Conservation (phyloP, 768 basidiomycete species). For the Boletus subparvulus region DNA sequence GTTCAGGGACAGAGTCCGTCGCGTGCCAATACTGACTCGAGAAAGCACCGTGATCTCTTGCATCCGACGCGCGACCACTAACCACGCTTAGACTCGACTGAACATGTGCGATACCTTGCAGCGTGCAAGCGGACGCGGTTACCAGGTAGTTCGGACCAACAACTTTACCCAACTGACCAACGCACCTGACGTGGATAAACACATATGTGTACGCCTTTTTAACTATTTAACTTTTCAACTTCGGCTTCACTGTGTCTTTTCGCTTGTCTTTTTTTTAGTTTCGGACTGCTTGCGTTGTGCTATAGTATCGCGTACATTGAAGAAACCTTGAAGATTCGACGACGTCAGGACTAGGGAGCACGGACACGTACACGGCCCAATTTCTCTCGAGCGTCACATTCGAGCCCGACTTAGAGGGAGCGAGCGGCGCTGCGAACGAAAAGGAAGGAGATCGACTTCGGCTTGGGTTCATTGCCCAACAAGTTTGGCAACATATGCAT, state of each 20-base stretch:
- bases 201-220: conserved; percentile 32
- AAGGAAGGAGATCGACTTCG: too few relatives aligned
- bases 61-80: too few relatives aligned
- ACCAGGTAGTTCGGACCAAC: conserved; percentile 77
- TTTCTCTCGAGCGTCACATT: too few relatives aligned
- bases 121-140: conserved; percentile 64
- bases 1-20: too few relatives aligned
- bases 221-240: too few relatives aligned
- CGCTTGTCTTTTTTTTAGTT: conserved; percentile 1
- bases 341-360: conserved; percentile 16
- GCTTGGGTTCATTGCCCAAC: conserved; percentile 21
- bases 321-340: conserved; percentile 79
- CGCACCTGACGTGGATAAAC: conserved; percentile 94
- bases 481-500: conserved; percentile 21
- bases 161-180: conserved; percentile 99
- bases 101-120: conserved; percentile 15
- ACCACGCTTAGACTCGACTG: too few relatives aligned
- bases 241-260: too few relatives aligned
- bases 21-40: conserved; percentile 43
- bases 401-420: too few relatives aligned
- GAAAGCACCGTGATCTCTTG: conserved; percentile 36
- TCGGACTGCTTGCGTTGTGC: not conserved
- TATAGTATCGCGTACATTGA: conserved; percentile 95
- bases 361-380: too few relatives aligned
- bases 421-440: too few relatives aligned